Conservation (phyloP, 192 early-diverging fungal species). For the Piromyces sp. region DNA sequence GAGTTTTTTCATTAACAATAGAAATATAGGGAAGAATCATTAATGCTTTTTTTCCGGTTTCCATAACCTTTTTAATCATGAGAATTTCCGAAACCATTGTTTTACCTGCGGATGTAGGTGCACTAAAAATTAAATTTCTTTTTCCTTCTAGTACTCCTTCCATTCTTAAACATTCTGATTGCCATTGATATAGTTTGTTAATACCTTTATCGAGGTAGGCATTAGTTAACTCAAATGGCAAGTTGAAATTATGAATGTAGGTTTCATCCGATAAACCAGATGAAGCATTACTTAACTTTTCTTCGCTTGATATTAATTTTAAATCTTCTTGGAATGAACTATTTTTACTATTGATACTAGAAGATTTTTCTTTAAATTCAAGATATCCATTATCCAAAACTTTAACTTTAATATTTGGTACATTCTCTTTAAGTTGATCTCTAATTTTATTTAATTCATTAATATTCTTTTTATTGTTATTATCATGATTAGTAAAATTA, state of each 20-base stretch:
- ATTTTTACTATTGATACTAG: background rate
- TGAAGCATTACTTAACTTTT: background rate
- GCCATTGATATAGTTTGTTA: constrained; percentile 9
- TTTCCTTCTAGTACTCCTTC: constrained; percentile 10
- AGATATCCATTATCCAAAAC: background rate
- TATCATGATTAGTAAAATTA: background rate
- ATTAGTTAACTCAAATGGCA: background rate
- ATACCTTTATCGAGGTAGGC: background rate
- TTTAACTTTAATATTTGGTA: background rate
- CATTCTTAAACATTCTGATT: constrained; percentile 11
- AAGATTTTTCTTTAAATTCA: background rate
- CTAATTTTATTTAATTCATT: background rate
- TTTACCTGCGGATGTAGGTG: constrained; percentile 19
- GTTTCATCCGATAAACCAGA: background rate
- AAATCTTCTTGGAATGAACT: background rate
- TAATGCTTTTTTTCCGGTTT: constrained; percentile 13
- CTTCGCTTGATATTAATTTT: background rate
- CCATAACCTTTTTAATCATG: constrained; percentile 15
- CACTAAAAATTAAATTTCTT: constrained; percentile 11
- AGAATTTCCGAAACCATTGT: constrained; percentile 15
- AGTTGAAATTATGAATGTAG: background rate
- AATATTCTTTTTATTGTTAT: background rate
- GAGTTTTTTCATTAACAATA: constrained; percentile 12
- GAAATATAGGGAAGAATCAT: constrained; percentile 16
- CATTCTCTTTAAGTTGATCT: background rate